Percentiles rank a stretch among this genome's conserved stretches.
Evolutionary conservation across 306 rosid species (phyloP).

Genomic region (Vigna radiata): DNA sequence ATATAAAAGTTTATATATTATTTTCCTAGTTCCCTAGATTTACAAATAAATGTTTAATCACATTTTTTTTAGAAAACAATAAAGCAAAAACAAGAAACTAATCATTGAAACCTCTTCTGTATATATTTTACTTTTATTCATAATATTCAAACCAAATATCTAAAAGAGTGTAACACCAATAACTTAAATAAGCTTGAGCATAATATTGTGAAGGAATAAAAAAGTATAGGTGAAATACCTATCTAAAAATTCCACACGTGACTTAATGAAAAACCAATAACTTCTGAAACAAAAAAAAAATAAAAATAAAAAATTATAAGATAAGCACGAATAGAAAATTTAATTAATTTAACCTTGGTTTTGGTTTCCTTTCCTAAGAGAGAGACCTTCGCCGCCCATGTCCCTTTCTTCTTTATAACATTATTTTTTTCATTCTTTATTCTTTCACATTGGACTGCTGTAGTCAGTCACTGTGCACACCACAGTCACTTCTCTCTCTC

Average conservation of each 20-base stretch:
- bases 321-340: neutral
- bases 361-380: neutral
- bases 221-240: no score
- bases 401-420: neutral
- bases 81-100: no score
- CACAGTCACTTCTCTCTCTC: slow-evolving; percentile 34
- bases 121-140: no score
- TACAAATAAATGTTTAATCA: no score
- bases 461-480: slow-evolving; percentile 41
- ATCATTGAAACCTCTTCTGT: no score
- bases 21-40: no score
- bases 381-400: neutral
- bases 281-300: neutral
- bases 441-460: slow-evolving; percentile 44
- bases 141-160: no score
- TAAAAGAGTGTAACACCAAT: no score
- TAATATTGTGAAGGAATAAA: no score
- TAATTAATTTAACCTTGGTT: neutral
- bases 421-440: slow-evolving; percentile 32
- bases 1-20: no score
- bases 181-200: no score
- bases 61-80: no score
- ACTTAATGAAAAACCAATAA: neutral
- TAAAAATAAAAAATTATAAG: neutral
- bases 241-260: neutral